Evolutionary conservation across 306 rosid genomes (phyloP).

Genomic region (Citrullus mucosospermus): DNA sequence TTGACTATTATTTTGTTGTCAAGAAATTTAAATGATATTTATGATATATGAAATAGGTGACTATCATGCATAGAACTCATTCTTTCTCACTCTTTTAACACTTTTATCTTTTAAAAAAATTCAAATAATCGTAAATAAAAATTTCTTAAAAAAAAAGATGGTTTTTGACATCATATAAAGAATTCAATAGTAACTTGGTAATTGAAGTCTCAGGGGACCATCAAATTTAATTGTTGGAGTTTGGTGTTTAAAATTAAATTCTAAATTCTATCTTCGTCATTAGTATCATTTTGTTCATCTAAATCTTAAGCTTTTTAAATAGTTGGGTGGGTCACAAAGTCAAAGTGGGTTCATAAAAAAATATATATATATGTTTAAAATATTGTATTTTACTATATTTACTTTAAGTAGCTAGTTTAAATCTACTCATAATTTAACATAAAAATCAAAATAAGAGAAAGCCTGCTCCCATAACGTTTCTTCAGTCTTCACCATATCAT

Average conservation of each 20-base stretch:
- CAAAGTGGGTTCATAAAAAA: neutral
- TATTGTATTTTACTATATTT: too few species aligned
- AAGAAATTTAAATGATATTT: too few species aligned
- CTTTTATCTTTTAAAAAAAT: neutral
- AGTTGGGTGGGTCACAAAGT: neutral
- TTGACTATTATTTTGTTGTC: neutral
- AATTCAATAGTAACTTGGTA: neutral
- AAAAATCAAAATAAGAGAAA: neutral
- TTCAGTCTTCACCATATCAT: neutral
- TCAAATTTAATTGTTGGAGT: neutral
- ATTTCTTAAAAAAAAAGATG: neutral
- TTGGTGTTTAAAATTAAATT: neutral
- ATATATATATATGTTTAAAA: too few species aligned
- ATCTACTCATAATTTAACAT: neutral
- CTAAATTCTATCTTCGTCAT: neutral
- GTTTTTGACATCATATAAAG: neutral
- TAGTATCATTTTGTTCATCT: neutral
- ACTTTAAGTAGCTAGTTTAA: neutral
- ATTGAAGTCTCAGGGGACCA: neutral
- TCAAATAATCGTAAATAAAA: neutral
- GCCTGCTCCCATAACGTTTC: neutral
- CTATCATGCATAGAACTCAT: neutral
- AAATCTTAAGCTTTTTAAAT: neutral
- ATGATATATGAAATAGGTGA: too few species aligned
- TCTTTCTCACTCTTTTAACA: neutral